Evolutionary conservation across 495 filamentous ascomycete species (phyloP), one percentile per base, ranked within the genome.

Genomic region (Lepraria neglecta): DNA sequence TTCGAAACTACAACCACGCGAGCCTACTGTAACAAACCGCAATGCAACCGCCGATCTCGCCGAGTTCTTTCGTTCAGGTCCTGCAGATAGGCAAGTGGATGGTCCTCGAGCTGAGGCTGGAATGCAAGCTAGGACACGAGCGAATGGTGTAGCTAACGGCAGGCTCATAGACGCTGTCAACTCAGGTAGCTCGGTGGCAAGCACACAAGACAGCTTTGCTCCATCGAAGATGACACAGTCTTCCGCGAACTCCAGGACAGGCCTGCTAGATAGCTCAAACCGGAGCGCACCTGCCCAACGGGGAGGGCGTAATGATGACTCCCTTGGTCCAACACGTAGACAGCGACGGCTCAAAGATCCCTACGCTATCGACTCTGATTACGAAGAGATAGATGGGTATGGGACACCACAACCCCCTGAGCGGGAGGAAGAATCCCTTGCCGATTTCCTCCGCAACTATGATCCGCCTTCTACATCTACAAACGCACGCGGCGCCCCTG

Each of bases 41-140:
- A 84, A 84, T 51, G 81, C 84, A 65, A 95, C 84, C 51, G 86
- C 87, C 3, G 94, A 96, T 62, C 74, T 98, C 44, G 95, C 96
- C 56, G 90, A 97, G 67, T 97, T 97, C 74, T 92, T 98, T 57
- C 85, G 91, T 53, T 84, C 88, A 71, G 89, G 92, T 1, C 86
- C 92, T 9, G 83, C 85, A 0, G 76, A 73, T 56, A 69, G 69
- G 11, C 72, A 71, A 35, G 69, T 72, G 15, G 76, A 77, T 33
- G 76, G 77, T 31, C 69, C 77, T 57, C 88, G 82, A 53, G 83
- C 89, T 35, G 91, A 92, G 11, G 15, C 30, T 54, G 51, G 51
- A 19, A 15, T n/a, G 76, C 80, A 90, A 35, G 84, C 81, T 58
- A 91, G 91, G 1, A 86, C 90, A 78, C 91, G 96, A 68, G 91